These are phyloP conservation scores for Cladosporium sphaerospermum DNA, from an alignment of 2,329 filamentous ascomycete species.

Conservation along the genomic window DNA sequence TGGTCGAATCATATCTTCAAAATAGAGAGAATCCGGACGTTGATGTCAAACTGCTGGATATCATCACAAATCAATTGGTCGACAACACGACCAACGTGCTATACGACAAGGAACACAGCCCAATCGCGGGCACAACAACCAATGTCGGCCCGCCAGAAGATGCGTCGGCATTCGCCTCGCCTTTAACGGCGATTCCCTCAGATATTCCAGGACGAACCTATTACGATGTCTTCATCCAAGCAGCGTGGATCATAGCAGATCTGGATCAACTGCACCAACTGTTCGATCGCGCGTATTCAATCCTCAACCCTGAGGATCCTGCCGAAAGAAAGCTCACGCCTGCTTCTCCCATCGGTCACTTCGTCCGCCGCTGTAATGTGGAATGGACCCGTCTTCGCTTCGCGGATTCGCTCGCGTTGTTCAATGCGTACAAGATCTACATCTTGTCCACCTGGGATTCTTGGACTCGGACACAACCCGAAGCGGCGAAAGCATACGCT, in stretches of 20 bases:
- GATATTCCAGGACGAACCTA: conserved; percentile 66
- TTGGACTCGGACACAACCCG: conserved; percentile 3
- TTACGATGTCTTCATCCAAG: conserved; percentile 79
- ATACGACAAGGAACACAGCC: not conserved
- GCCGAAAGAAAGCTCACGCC: conserved; percentile 44
- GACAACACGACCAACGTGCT: not conserved
- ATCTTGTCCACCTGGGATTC: conserved; percentile 7
- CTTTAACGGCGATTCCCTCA: conserved; percentile 22
- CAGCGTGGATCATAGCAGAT: conserved; percentile 77
- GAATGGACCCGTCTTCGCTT: conserved; percentile 80
- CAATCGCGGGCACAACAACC: conserved; percentile 35
- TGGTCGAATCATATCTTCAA: conserved; percentile 67
- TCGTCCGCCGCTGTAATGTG: conserved; percentile 67
- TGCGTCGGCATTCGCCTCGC: conserved; percentile 32
- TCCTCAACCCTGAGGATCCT: conserved; percentile 33
- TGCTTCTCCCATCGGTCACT: conserved; percentile 75
- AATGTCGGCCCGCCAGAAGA: conserved; percentile 40
- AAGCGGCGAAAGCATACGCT: conserved; percentile 16
- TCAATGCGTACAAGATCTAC: conserved; percentile 77
- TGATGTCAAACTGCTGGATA: conserved; percentile 56
- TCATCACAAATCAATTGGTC: conserved; percentile 50
- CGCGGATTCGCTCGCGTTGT: conserved; percentile 68
- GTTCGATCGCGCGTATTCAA: conserved; percentile 50
- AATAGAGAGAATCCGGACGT: conserved; percentile 1
- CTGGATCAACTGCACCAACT: conserved; percentile 68